Percentiles rank a stretch among this genome's conserved stretches.
Conservation (phyloP, 306 rosid species). For the Cicer arietinum region DNA sequence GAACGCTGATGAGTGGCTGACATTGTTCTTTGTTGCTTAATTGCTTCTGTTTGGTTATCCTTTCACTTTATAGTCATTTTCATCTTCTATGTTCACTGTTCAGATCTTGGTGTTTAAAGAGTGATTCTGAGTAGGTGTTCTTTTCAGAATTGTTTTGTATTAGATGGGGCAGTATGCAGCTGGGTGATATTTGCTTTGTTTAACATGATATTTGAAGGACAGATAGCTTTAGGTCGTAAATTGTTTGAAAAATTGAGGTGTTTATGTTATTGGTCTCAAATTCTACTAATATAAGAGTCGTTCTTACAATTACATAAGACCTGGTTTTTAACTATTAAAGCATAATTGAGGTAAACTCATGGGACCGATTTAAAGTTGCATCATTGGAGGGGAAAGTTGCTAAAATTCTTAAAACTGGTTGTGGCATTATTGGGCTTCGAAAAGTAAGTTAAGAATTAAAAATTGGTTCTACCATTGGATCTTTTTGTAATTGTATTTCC, state of each 20-base stretch:
- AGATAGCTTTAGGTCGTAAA: conserved; percentile 12
- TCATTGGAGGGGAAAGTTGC: background rate
- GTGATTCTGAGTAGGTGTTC: conserved; percentile 12
- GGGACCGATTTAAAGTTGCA: background rate
- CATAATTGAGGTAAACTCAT: background rate
- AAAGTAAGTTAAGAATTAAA: background rate
- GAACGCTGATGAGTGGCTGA: background rate
- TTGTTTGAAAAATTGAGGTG: conserved; percentile 1
- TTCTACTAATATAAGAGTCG: background rate
- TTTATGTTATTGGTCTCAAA: conserved; percentile 11
- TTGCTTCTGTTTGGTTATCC: conserved; percentile 30
- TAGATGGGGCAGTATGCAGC: conserved; percentile 9
- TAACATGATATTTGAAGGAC: conserved; percentile 18
- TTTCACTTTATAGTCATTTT: background rate
- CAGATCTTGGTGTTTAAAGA: conserved; percentile 15
- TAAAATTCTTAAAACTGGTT: background rate
- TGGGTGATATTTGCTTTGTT: conserved; percentile 32
- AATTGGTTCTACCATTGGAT: no score
- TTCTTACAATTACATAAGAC: background rate
- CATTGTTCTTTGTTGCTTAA: conserved; percentile 23
- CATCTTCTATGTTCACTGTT: background rate
- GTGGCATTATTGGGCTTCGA: background rate
- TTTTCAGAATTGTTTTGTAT: conserved; percentile 14
- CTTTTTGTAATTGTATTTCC: no score
- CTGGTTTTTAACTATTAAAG: background rate